phyloP scores from a whole-genome alignment of 805 yeast species.

The Candida dajiaensis region DNA sequence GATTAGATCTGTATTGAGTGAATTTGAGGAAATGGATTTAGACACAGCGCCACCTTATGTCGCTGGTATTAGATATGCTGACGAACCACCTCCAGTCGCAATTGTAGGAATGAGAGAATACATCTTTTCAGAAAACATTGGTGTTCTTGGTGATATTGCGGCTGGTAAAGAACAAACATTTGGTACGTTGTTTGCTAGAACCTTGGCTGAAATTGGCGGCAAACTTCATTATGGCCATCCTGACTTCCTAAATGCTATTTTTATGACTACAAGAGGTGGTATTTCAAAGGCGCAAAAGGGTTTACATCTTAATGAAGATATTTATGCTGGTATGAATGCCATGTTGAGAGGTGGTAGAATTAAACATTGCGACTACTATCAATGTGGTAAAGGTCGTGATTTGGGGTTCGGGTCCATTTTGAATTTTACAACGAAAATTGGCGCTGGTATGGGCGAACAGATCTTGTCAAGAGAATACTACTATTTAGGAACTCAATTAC shows the following conservation, averaged over 20 bases:
- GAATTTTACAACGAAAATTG: slow-evolving; percentile 92
- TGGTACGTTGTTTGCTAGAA: slow-evolving; percentile 92
- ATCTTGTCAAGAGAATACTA: slow-evolving; percentile 87
- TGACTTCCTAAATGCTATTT: slow-evolving; percentile 83
- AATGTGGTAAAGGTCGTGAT: slow-evolving; percentile 96
- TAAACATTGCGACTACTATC: slow-evolving; percentile 92
- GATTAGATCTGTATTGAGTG: slow-evolving; percentile 80
- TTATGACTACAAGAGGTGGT: slow-evolving; percentile 95
- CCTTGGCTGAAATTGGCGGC: slow-evolving; percentile 90
- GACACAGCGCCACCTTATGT: slow-evolving; percentile 47
- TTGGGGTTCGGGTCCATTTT: slow-evolving; percentile 88
- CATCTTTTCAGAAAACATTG: slow-evolving; percentile 88
- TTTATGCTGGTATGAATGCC: slow-evolving; percentile 93
- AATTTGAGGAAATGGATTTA: slow-evolving; percentile 74
- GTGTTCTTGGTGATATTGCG: slow-evolving; percentile 91
- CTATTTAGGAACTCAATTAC: slow-evolving; percentile 83
- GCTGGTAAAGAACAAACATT: slow-evolving; percentile 97
- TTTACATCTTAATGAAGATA: slow-evolving; percentile 88
- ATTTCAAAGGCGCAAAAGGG: slow-evolving; percentile 94
- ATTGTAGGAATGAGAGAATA: slow-evolving; percentile 94
- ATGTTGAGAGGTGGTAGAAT: slow-evolving; percentile 86
- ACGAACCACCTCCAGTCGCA: slow-evolving; percentile 59
- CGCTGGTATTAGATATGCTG: slow-evolving; percentile 47
- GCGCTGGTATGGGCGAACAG: slow-evolving; percentile 99
- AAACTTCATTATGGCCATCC: slow-evolving; percentile 96